These are phyloP conservation scores for Xylaria acuta DNA, from an alignment of 495 filamentous ascomycete genomes.

Conservation along the genomic window DNA sequence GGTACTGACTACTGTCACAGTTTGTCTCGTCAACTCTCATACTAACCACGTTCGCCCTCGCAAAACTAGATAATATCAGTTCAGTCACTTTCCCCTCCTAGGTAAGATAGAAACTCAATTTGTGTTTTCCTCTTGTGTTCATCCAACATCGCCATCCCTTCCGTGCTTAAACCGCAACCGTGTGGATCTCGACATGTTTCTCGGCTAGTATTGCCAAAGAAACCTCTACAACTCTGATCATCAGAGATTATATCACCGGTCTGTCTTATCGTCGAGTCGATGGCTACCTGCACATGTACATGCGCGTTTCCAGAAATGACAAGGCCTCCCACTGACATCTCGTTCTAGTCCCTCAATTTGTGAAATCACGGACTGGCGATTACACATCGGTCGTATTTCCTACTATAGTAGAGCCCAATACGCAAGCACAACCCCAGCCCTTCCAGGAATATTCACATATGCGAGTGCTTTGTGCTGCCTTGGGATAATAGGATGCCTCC, in stretches of 20 bases:
- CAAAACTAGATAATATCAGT: background rate
- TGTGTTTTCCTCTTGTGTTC: background rate
- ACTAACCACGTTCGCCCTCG: background rate
- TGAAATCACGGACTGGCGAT: background rate
- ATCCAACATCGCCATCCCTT: background rate
- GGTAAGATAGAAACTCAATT: background rate
- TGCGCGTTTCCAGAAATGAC: background rate
- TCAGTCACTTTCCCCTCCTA: background rate
- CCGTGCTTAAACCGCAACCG: background rate
- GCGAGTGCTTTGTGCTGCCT: background rate
- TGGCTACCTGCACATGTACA: background rate
- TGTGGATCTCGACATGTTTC: background rate
- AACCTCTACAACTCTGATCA: background rate
- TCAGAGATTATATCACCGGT: background rate
- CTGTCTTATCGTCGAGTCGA: background rate
- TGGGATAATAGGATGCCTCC: conserved; percentile 18
- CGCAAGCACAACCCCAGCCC: background rate
- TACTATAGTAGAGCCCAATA: background rate
- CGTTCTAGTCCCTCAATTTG: background rate
- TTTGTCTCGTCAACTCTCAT: background rate
- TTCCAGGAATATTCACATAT: background rate
- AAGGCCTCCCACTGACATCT: background rate
- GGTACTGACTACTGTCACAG: background rate
- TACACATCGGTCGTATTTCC: background rate
- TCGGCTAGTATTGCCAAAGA: background rate